These are phyloP conservation scores for Fraxinus sp. DNA, from an alignment of 305 asterid species.

Conservation along the genomic window DNA sequence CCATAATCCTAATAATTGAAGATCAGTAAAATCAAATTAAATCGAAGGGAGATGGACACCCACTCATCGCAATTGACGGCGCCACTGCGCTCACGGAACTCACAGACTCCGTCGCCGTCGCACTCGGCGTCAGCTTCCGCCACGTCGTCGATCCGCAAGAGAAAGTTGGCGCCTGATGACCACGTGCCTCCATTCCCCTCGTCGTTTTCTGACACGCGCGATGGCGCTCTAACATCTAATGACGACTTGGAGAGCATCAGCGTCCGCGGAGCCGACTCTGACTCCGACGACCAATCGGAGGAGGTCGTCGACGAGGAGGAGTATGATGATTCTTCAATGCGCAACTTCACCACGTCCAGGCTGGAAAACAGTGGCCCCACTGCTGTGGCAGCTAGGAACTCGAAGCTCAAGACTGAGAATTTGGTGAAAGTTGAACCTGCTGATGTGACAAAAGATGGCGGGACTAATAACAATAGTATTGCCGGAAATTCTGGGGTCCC, in stretches of 20 bases:
- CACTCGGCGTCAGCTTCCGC: conserved; percentile 98
- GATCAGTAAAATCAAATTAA: neutral
- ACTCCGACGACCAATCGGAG: conserved; percentile 86
- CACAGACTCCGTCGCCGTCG: conserved; percentile 90
- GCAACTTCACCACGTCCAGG: conserved; percentile 81
- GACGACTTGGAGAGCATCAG: conserved; percentile 96
- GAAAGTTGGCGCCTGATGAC: conserved; percentile 72
- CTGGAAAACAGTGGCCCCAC: conserved; percentile 52
- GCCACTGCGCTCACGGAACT: conserved; percentile 88
- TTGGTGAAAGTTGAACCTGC: conserved; percentile 62
- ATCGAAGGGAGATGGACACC: conserved; percentile 49
- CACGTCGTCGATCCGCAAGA: conserved; percentile 82
- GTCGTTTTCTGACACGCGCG: conserved; percentile 85
- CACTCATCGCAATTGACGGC: conserved; percentile 66
- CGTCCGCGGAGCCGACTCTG: conserved; percentile 87
- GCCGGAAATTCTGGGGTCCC: conserved; percentile 49
- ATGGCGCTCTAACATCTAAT: conserved; percentile 82
- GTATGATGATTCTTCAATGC: conserved; percentile 73
- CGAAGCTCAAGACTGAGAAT: conserved; percentile 65
- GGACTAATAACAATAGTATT: conserved; percentile 5
- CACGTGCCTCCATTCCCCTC: conserved; percentile 83
- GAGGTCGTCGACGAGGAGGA: conserved; percentile 83
- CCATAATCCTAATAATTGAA: neutral
- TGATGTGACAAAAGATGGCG: conserved; percentile 59
- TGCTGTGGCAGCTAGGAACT: conserved; percentile 48